Evolutionary conservation across 2,329 filamentous ascomycete genomes (phyloP).

Genomic region (Bretziella fagacearum): DNA sequence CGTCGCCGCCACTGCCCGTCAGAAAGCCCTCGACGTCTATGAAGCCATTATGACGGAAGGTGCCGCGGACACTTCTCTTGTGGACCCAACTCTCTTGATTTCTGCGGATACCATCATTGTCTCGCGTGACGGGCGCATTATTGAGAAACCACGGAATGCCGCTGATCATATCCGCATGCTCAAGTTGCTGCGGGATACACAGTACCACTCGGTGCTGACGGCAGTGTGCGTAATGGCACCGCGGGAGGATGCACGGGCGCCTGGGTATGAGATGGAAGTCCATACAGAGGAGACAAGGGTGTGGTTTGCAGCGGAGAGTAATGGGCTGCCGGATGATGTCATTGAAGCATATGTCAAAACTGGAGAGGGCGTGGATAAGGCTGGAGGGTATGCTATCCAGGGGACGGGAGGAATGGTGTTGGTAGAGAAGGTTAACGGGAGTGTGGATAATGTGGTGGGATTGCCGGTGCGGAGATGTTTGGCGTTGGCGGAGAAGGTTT

Average conservation of each 20-base stretch:
- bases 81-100: constrained; percentile 70
- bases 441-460: constrained; percentile 86
- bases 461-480: constrained; percentile 65
- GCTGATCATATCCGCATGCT: constrained; percentile 73
- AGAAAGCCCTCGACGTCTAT: constrained; percentile 67
- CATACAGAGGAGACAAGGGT: constrained; percentile 84
- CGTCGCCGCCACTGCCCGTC: constrained; percentile 67
- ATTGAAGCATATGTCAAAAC: constrained; percentile 65
- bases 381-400: constrained; percentile 88
- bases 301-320: constrained; percentile 52
- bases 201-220: constrained; percentile 68
- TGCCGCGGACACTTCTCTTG: constrained; percentile 23
- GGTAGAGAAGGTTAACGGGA: constrained; percentile 76
- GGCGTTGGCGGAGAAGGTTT: constrained; percentile 72
- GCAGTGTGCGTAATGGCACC: constrained; percentile 73
- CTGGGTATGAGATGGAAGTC: constrained; percentile 68
- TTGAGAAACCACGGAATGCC: constrained; percentile 81
- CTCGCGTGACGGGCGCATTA: constrained; percentile 52
- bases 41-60: constrained; percentile 28
- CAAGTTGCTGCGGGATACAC: constrained; percentile 59
- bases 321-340: constrained; percentile 56
- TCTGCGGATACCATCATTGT: constrained; percentile 86
- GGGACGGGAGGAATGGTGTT: constrained; percentile 72
- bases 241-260: constrained; percentile 59
- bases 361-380: constrained; percentile 87